These are phyloP conservation scores for Cinnamomum chago DNA, from an alignment of 164 flowering plant species.

Conservation along the genomic window DNA sequence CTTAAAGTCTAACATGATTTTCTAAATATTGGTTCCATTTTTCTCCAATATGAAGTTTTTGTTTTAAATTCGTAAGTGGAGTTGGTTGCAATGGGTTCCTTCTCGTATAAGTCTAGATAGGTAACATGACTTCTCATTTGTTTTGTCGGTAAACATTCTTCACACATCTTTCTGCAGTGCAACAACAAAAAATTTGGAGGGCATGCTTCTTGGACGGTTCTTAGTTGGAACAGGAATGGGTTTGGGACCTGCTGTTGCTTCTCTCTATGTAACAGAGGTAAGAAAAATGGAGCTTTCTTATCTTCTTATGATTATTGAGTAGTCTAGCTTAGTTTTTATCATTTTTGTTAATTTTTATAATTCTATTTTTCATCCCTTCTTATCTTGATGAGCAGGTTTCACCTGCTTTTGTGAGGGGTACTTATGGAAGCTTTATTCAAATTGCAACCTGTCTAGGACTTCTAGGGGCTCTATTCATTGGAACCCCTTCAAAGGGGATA, in stretches of 20 bases:
- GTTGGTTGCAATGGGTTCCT: background rate
- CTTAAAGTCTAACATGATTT: no score
- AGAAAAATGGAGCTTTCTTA: background rate
- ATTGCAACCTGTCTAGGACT: conserved; percentile 96
- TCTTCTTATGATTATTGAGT: background rate
- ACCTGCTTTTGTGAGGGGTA: conserved; percentile 87
- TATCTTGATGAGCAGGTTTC: conserved; percentile 25
- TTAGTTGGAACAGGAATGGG: conserved; percentile 79
- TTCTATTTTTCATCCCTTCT: background rate
- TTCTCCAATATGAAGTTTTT: background rate
- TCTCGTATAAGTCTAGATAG: no score
- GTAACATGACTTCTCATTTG: no score
- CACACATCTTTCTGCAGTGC: conserved; percentile 35
- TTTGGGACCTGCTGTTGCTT: conserved; percentile 61
- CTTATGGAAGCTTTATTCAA: conserved; percentile 93
- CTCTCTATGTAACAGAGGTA: conserved; percentile 79
- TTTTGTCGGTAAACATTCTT: background rate
- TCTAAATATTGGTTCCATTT: background rate
- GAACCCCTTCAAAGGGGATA: conserved; percentile 72
- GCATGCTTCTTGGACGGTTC: conserved; percentile 70
- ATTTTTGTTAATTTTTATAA: background rate
- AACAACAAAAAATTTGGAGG: conserved; percentile 39
- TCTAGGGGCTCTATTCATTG: conserved; percentile 68
- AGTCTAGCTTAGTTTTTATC: background rate
- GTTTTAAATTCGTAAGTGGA: background rate